phyloP scores from a whole-genome alignment of 805 yeast genomes.

The Kluyveromyces lactis region DNA sequence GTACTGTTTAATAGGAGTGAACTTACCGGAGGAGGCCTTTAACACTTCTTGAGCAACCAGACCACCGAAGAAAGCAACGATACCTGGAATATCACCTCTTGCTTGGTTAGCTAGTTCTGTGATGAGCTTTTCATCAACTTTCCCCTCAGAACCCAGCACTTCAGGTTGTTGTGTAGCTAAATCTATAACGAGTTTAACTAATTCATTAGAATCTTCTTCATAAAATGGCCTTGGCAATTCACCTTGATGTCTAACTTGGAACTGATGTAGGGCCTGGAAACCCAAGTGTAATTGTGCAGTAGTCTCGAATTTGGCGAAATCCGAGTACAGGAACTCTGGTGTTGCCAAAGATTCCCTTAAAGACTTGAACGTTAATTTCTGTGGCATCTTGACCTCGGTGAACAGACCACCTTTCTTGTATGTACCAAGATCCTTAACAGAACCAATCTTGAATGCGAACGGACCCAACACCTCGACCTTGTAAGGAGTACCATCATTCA shows the following conservation, averaged over 20 bases:
- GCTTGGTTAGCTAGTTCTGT: slow-evolving; percentile 76
- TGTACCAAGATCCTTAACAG: slow-evolving; percentile 46
- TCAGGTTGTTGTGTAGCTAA: slow-evolving; percentile 45
- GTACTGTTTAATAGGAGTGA: slow-evolving; percentile 87
- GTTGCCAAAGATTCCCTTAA: slow-evolving; percentile 53
- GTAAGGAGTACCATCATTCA: slow-evolving; percentile 66
- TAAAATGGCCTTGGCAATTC: slow-evolving; percentile 70
- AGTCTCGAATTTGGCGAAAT: slow-evolving; percentile 90
- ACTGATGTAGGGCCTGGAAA: slow-evolving; percentile 79
- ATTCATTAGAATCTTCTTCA: slow-evolving; percentile 63
- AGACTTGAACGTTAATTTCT: slow-evolving; percentile 50
- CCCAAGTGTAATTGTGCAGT: slow-evolving; percentile 88
- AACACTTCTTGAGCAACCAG: slow-evolving; percentile 93
- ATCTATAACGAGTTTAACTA: slow-evolving; percentile 50
- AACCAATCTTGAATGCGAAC: slow-evolving; percentile 73
- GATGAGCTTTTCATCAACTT: slow-evolving; percentile 56
- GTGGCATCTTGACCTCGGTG: slow-evolving; percentile 87
- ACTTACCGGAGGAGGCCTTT: slow-evolving; percentile 92
- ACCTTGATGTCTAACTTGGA: slow-evolving; percentile 53
- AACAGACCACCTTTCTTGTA: slow-evolving; percentile 83
- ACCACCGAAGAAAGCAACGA: slow-evolving; percentile 88
- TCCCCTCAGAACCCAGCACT: slow-evolving; percentile 42
- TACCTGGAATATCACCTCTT: slow-evolving; percentile 84
- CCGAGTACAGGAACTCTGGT: slow-evolving; percentile 78
- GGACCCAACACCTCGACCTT: slow-evolving; percentile 88